Conservation (phyloP, 2,329 filamentous ascomycete genomes). For the Colletotrichum cordylinicola region DNA sequence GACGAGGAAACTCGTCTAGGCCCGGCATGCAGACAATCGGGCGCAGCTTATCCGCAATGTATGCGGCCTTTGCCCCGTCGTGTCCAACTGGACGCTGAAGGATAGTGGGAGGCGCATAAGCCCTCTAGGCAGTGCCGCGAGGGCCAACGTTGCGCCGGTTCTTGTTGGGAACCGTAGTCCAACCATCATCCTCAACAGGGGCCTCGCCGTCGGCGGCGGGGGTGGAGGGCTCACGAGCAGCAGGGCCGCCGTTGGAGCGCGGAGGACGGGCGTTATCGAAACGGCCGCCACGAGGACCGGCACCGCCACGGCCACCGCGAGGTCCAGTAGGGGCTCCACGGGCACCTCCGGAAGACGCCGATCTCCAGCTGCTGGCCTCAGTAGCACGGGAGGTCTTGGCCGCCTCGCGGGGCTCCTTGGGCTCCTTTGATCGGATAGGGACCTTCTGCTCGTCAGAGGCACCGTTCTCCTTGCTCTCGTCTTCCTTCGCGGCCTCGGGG, state of each 20-base stretch:
- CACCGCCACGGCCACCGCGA: conserved; percentile 41
- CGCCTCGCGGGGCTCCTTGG: conserved; percentile 48
- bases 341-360: conserved; percentile 53
- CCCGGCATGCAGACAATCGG: conserved; percentile 10
- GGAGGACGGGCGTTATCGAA: conserved; percentile 51
- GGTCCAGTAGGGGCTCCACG: conserved; percentile 50
- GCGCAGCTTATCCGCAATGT: conserved; percentile 13
- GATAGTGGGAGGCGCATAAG: conserved; percentile 4
- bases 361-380: conserved; percentile 68
- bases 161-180: conserved; percentile 60
- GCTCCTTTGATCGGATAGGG: conserved; percentile 42
- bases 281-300: conserved; percentile 47
- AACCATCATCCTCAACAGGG: conserved; percentile 64
- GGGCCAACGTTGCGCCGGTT: conserved; percentile 24
- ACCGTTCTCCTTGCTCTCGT: conserved; percentile 34
- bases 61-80: conserved; percentile 7
- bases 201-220: conserved; percentile 33
- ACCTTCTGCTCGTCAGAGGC: conserved; percentile 54
- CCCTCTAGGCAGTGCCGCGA: conserved; percentile 18
- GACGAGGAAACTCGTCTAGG: conserved; percentile 20
- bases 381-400: conserved; percentile 58
- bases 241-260: conserved; percentile 54
- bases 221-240: conserved; percentile 41
- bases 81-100: conserved; percentile 16
- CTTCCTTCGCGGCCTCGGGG: conserved; percentile 31